Base-by-base conservation (phyloP, 2,329 filamentous ascomycete species). In the Ampelomyces quisqualis region DNA sequence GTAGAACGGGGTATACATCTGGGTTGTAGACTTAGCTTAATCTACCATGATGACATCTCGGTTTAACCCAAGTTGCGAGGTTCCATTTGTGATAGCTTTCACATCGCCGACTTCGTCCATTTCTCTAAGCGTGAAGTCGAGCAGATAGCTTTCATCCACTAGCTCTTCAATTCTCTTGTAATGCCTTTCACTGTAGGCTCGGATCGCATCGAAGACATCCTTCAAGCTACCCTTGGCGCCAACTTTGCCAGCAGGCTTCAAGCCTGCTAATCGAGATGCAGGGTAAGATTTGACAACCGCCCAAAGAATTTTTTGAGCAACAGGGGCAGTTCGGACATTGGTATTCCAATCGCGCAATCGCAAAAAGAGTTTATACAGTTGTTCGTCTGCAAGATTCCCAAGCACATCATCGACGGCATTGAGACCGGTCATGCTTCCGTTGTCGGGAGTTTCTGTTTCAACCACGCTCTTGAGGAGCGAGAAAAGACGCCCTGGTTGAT, bases 321-420 rank as follows among this genome's bases (percentile, higher is more conserved):
- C 82, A 4, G 84, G 79, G 1, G 90, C 85, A 3, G 89, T 95
- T 47, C 88, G 80, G 0, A 89, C 90, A 57, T 97, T 97, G 4
- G 93, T 95, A 65, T 98, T 98, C 93, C 93, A 98, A 70, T 98
- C 93, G 31, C 94, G 80, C 30, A 96, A 71, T 43, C 93, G 78
- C 24, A 91, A 75, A 1, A 98, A 78, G 10, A 98, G 78, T 5
- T 82, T 76, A 69, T 88, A 94, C 10, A 98, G 79, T 65, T 97
- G 91, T 55, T 91, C 86, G 55, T 93, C 85, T 4, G 85, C 85
- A 5, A 98, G 76, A 9, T 74, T 80, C n/a, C 77, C 80, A 1
- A 98, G 75, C 0, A 95, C 90, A 36, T 89, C 79, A 56, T 97
- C 93, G 7, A 97, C 91, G 28, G 74, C 73, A 41, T 71, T 75